Conservation (phyloP, 106 monocot species). For the Dendrobium officinale region DNA sequence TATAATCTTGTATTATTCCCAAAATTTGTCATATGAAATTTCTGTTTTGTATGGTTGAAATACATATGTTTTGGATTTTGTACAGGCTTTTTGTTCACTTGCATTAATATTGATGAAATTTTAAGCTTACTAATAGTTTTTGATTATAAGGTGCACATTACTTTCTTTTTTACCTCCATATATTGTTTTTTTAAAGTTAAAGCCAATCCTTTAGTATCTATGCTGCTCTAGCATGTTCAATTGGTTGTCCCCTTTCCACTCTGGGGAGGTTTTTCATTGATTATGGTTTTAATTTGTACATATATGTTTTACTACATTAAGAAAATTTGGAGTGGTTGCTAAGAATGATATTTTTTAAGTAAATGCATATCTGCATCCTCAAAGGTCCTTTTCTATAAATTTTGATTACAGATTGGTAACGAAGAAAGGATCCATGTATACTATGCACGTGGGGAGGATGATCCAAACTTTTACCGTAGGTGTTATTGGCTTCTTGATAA, state of each 20-base stretch:
- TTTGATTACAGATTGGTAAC: conserved; percentile 61
- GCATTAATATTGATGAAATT: background rate
- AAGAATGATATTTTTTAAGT: background rate
- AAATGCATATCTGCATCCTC: background rate
- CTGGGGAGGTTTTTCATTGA: background rate
- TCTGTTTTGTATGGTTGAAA: background rate
- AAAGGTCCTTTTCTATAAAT: background rate
- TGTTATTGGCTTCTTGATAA: conserved; percentile 96
- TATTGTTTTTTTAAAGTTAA: background rate
- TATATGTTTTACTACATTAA: background rate
- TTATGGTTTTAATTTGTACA: background rate
- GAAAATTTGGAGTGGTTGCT: background rate
- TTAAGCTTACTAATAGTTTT: background rate
- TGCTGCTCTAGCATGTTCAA: background rate
- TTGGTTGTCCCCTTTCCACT: background rate
- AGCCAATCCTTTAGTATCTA: background rate
- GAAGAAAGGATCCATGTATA: conserved; percentile 97
- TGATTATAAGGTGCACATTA: background rate
- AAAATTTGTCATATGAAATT: background rate
- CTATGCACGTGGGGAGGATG: conserved; percentile 92
- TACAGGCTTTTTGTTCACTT: background rate
- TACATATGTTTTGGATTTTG: background rate
- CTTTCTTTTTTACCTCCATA: background rate
- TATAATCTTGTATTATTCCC: background rate
- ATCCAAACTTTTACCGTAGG: conserved; percentile 78